These are phyloP conservation scores for Fusarium heterosporum DNA, from an alignment of 2,329 filamentous ascomycete species.

Conservation along the genomic window DNA sequence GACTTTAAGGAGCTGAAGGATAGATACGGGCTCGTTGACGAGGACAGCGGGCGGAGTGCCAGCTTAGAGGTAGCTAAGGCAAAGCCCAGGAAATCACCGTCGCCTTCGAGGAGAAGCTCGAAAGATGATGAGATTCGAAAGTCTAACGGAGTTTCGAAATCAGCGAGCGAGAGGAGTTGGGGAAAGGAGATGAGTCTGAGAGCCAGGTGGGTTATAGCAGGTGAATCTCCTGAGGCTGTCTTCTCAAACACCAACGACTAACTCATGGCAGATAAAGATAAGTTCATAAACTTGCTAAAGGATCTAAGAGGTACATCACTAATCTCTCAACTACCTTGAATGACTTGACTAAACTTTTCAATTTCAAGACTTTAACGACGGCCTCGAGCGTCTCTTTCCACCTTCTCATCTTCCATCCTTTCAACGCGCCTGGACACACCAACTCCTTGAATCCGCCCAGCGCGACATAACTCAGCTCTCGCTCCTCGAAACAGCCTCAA, in stretches of 20 bases:
- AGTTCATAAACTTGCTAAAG: constrained; percentile 55
- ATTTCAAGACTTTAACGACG: constrained; percentile 59
- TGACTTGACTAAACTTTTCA: constrained; percentile 1
- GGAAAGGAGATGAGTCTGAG: constrained; percentile 52
- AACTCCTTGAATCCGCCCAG: constrained; percentile 59
- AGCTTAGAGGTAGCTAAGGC: constrained; percentile 25
- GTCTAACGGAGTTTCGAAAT: constrained; percentile 33
- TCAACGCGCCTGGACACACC: constrained; percentile 60
- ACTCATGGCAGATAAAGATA: constrained; percentile 55
- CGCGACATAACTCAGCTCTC: constrained; percentile 57
- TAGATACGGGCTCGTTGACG: constrained; percentile 56
- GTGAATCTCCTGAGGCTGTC: constrained; percentile 38
- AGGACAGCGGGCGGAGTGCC: constrained; percentile 11
- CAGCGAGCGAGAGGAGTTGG: constrained; percentile 48
- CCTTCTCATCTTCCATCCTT: constrained; percentile 56
- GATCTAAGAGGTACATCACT: constrained; percentile 54
- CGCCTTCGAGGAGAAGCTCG: constrained; percentile 42
- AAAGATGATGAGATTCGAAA: constrained; percentile 41
- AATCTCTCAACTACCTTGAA: background rate
- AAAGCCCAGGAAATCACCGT: constrained; percentile 33
- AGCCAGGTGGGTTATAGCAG: constrained; percentile 59
- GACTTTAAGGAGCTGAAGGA: constrained; percentile 58
- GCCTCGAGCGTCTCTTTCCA: constrained; percentile 61
- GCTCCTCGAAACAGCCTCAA: constrained; percentile 57
- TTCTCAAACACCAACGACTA: background rate